Conservation (phyloP, 768 basidiomycete species). For the Clitopilus hobsonii region DNA sequence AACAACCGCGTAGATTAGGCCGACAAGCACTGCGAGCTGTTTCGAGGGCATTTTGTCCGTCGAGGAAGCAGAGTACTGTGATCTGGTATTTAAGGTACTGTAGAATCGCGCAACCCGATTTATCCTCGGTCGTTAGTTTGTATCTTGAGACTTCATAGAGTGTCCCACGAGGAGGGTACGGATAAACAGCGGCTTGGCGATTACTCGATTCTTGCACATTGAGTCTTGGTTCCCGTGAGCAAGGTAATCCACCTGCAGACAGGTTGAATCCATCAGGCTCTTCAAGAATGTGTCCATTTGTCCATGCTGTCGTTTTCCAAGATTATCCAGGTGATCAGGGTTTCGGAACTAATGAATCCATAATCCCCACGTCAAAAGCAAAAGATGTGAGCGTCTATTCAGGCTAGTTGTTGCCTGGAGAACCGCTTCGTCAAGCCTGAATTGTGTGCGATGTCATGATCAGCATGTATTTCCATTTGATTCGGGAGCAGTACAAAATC, state of each 20-base stretch:
- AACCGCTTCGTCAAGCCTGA: neutral
- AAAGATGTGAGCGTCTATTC: neutral
- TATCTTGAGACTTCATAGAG: neutral
- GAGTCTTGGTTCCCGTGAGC: neutral
- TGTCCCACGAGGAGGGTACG: neutral
- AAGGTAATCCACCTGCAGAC: neutral
- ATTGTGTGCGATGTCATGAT: neutral
- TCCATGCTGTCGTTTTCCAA: neutral
- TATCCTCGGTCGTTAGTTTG: neutral
- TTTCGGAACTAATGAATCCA: neutral
- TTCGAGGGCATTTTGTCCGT: conserved; percentile 7
- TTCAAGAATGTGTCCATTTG: neutral
- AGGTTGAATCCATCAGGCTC: neutral
- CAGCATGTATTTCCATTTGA: neutral
- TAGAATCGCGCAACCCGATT: neutral
- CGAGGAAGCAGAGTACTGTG: neutral
- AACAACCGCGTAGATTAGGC: conserved; percentile 15
- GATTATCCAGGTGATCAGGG: neutral
- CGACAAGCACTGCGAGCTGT: conserved; percentile 16
- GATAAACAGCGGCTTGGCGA: neutral
- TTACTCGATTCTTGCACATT: neutral
- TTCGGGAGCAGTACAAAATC: neutral
- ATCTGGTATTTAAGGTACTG: conserved; percentile 5
- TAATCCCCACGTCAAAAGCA: neutral
- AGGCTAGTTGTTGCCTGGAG: neutral